A percentile compares a stretch with the other conserved stretches of the same genome.
phyloP scores from a whole-genome alignment of 768 basidiomycete genomes.

The Agrocybe praecox region DNA sequence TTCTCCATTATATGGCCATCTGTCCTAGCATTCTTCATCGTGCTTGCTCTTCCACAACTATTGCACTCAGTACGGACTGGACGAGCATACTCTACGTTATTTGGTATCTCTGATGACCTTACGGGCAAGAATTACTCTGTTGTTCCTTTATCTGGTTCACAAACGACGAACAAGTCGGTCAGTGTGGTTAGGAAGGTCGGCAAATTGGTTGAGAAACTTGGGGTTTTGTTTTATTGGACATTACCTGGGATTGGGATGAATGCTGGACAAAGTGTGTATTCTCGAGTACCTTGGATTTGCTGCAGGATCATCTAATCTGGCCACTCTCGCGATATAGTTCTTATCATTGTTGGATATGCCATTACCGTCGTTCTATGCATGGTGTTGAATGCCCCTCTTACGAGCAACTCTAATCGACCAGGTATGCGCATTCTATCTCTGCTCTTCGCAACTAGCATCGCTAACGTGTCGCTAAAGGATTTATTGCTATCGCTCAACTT shows the following conservation, averaged over 20 bases:
- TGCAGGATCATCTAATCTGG: not conserved
- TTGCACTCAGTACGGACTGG: constrained; percentile 34
- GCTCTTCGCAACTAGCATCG: not conserved
- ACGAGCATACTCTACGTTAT: constrained; percentile 42
- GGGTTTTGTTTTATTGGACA: constrained; percentile 19
- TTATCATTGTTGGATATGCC: constrained; percentile 45
- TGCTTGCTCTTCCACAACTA: constrained; percentile 50
- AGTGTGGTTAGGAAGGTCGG: not conserved
- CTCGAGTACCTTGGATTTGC: constrained; percentile 23
- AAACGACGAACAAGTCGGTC: not conserved
- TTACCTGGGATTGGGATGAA: constrained; percentile 21
- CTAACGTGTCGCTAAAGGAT: constrained; percentile 34
- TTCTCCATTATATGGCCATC: constrained; percentile 77
- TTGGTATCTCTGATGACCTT: constrained; percentile 55
- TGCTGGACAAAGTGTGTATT: constrained; percentile 18
- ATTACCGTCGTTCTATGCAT: constrained; percentile 33
- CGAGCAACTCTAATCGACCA: constrained; percentile 48
- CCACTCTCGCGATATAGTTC: constrained; percentile 34
- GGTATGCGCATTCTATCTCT: constrained; percentile 44
- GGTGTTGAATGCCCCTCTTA: constrained; percentile 5
- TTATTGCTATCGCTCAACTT: constrained; percentile 60
- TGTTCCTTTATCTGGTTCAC: not conserved
- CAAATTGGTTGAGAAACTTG: constrained; percentile 5
- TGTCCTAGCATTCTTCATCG: constrained; percentile 49
- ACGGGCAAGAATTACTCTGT: constrained; percentile 22